Base-by-base conservation (phyloP, 2,329 filamentous ascomycete species). In the Pseudogymnoascus sp. region DNA sequence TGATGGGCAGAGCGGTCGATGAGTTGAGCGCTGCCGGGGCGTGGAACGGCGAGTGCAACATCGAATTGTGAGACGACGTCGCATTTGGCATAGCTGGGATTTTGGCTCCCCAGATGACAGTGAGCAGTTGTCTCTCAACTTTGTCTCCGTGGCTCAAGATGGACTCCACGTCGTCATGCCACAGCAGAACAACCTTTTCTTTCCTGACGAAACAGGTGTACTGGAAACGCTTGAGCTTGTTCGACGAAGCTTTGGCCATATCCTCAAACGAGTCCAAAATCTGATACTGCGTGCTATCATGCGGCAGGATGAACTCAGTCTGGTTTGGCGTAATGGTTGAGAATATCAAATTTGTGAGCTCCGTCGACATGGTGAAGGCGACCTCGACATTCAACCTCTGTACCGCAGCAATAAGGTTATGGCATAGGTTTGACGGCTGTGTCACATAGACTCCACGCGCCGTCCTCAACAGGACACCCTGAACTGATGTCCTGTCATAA, bases 341-440 rank as follows among this genome's bases (percentile, higher is more conserved):
- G 63, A 80, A 73, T 36, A 81, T 76, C 13, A 76, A 76, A 17
- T 76, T 73, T 29, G 78, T 78, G 62, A 79, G 78, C 51, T 79
- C 74, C 1, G 78, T 77, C 8, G 75, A 76, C 76, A 82, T 79
- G 8, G 80, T 81, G 63, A 81, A 73, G 12, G 78, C 78, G 35
- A 80, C 77, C 13, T 74, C 71, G 17, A 78, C 72, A 65, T 80
- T 79, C 62, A 81, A 73, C 60, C 74, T 74, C 60, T 75, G 74
- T 5, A 79, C 75, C 6, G 79, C 77, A 3, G 69, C 74, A 9
- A 78, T 66, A 7, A 81, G 71, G 8, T 73, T 66, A 13, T 71
- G 71, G 59, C 76, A 70, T 9, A 78, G 63, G 4, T 70, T 67
- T 25, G 75, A 69, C 0, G 79, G 79, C 44, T 77, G 74, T 12